These are phyloP conservation scores for Acer saccharum DNA, from an alignment of 345 rosid species.

Conservation along the genomic window DNA sequence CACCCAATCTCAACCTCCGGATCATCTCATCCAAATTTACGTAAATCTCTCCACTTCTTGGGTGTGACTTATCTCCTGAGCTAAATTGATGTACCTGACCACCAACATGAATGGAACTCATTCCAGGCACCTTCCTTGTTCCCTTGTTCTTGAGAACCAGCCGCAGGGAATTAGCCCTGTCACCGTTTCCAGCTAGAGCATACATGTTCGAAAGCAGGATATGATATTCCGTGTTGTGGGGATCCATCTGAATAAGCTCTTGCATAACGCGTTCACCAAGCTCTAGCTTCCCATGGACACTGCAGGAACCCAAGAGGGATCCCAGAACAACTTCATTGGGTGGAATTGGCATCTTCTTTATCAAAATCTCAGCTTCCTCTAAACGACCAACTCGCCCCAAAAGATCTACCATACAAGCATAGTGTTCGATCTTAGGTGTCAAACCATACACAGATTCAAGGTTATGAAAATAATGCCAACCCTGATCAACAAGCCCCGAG, in stretches of 20 bases:
- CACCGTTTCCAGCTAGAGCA: constrained; percentile 52
- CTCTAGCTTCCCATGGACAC: constrained; percentile 56
- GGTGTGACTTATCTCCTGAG: constrained; percentile 76
- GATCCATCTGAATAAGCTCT: constrained; percentile 54
- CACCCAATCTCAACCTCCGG: constrained; percentile 52
- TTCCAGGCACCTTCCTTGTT: constrained; percentile 68
- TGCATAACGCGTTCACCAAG: constrained; percentile 50
- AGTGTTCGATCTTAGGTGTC: constrained; percentile 70
- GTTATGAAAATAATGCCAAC: constrained; percentile 42
- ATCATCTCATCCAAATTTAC: constrained; percentile 58
- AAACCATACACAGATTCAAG: constrained; percentile 46
- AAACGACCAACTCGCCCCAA: constrained; percentile 73
- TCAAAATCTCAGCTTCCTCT: constrained; percentile 65
- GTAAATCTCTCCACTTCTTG: constrained; percentile 52
- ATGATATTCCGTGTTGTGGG: constrained; percentile 65
- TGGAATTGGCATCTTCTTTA: constrained; percentile 67
- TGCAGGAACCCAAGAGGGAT: constrained; percentile 78
- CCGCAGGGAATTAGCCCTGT: constrained; percentile 45
- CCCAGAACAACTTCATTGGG: constrained; percentile 86
- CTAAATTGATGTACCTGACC: constrained; percentile 63
- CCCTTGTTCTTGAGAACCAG: constrained; percentile 52
- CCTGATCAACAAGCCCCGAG: constrained; percentile 69
- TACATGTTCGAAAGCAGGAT: constrained; percentile 70
- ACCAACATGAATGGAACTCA: constrained; percentile 60
- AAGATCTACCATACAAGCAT: constrained; percentile 90